A percentile compares a stretch with the other conserved stretches of the same genome.
These are phyloP conservation scores for Pyrus hybrid DNA, from an alignment of 331 rosid genomes.

Conservation along the genomic window DNA sequence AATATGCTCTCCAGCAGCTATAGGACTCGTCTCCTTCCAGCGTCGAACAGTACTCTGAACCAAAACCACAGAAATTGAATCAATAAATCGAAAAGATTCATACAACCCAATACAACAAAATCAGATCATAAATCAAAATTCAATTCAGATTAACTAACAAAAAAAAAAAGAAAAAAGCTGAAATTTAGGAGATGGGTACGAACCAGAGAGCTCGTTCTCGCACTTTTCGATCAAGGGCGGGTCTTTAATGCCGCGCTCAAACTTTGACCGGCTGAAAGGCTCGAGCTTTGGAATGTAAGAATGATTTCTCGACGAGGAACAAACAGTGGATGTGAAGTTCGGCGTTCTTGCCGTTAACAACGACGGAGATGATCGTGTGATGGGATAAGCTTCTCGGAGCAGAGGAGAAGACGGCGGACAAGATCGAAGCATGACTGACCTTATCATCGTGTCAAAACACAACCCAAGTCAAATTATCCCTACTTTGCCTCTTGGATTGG, in stretches of 20 bases:
- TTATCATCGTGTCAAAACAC: slow-evolving; percentile 28
- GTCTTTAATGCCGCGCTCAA: slow-evolving; percentile 44
- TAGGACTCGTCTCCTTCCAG: slow-evolving; percentile 84
- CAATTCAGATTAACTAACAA: not conserved
- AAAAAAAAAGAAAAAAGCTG: not conserved
- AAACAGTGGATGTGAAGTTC: slow-evolving; percentile 19
- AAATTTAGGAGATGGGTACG: not conserved
- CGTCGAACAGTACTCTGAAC: slow-evolving; percentile 68
- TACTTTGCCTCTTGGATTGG: not conserved
- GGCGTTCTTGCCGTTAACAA: not conserved
- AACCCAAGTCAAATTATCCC: not conserved
- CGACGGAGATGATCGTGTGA: not conserved
- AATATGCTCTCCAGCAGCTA: slow-evolving; percentile 90
- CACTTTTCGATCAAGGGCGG: slow-evolving; percentile 59
- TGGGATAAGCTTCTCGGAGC: not conserved
- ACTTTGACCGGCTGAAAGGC: slow-evolving; percentile 60
- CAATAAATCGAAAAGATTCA: not conserved
- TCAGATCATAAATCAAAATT: not conserved
- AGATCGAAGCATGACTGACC: slow-evolving; percentile 35
- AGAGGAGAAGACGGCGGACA: slow-evolving; percentile 15
- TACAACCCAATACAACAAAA: not conserved
- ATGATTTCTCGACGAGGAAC: slow-evolving; percentile 43
- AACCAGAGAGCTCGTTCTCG: slow-evolving; percentile 56
- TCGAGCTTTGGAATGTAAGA: slow-evolving; percentile 58
- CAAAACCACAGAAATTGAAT: not conserved